Percentiles rank a stretch among this genome's conserved stretches.
phyloP scores from a whole-genome alignment of 2,329 filamentous ascomycete genomes.

The Monilinia fructigena region DNA sequence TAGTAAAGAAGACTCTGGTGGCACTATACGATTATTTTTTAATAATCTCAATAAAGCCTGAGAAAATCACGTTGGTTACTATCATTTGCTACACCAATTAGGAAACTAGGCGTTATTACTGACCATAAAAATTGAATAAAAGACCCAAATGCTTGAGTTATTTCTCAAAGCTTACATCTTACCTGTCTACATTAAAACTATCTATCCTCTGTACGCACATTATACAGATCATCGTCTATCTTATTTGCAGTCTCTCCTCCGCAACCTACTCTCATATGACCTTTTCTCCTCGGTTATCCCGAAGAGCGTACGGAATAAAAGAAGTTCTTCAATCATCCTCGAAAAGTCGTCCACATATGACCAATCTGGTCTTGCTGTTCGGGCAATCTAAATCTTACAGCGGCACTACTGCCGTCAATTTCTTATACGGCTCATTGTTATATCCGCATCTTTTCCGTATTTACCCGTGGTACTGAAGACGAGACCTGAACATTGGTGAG shows the following conservation, averaged over 20 bases:
- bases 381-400: slow-evolving; percentile 24
- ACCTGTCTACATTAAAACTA: no score
- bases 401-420: slow-evolving; percentile 29
- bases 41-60: no score
- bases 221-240: no score
- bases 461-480: slow-evolving; percentile 26
- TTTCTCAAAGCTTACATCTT: no score
- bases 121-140: no score
- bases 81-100: no score
- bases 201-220: background rate
- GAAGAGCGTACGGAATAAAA: slow-evolving; percentile 56
- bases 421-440: slow-evolving; percentile 30
- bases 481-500: slow-evolving; percentile 17
- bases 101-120: no score
- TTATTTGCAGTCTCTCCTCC: slow-evolving; percentile 16
- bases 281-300: slow-evolving; percentile 55
- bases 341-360: slow-evolving; percentile 12
- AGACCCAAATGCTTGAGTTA: no score
- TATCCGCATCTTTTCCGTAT: slow-evolving; percentile 26
- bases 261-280: slow-evolving; percentile 39
- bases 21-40: no score
- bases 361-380: background rate
- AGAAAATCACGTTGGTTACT: no score
- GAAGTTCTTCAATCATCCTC: slow-evolving; percentile 39
- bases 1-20: no score